These are phyloP conservation scores for Leptomonas seymouri DNA, from an alignment of 208 protist species.

Conservation along the genomic window DNA sequence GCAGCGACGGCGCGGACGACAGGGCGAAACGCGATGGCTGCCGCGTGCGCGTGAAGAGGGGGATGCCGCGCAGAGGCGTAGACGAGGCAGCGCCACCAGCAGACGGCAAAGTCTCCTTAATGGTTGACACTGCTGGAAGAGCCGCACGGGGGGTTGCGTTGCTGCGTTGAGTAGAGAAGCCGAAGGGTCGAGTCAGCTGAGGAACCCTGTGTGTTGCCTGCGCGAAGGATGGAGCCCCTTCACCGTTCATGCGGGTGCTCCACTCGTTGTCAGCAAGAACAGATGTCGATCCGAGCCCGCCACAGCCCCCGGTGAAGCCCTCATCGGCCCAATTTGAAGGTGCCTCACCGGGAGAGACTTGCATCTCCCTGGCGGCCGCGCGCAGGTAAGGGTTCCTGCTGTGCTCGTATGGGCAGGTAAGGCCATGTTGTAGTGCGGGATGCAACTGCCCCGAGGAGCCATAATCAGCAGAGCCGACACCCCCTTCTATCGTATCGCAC, in stretches of 20 bases:
- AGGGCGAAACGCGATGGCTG: not conserved
- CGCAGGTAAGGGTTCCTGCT: constrained; percentile 32
- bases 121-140: not conserved
- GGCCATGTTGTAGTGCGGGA: not conserved
- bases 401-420: constrained; percentile 10
- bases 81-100: not conserved
- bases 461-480: too few species aligned
- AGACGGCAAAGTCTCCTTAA: not conserved
- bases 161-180: not conserved
- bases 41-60: constrained; percentile 12
- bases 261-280: not conserved
- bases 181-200: constrained; percentile 4
- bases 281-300: not conserved
- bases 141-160: not conserved
- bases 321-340: not conserved
- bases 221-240: not conserved
- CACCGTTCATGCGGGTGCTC: not conserved
- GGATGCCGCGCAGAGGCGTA: constrained; percentile 20
- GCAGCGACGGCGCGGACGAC: constrained; percentile 15
- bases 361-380: constrained; percentile 23
- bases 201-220: not conserved
- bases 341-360: not conserved
- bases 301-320: not conserved
- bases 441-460: too few species aligned
- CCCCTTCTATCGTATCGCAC: not conserved